Evolutionary conservation across 2,329 filamentous ascomycete genomes (phyloP), one percentile per base, ranked within the genome.

Genomic region (Cercospora janseana): DNA sequence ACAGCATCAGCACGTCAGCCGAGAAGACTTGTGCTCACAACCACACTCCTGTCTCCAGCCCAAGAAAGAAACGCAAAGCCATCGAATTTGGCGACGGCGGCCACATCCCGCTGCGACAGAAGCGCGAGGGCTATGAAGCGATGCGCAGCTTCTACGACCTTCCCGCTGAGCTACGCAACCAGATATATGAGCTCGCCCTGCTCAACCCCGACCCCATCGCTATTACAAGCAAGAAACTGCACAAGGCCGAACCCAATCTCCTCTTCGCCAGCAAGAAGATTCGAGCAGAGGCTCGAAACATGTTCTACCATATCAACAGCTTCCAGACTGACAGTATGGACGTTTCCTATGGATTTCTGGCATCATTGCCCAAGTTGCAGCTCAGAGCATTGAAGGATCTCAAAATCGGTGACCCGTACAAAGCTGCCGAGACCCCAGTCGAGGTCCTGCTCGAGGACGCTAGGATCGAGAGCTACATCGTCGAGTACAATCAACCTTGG

Each of bases 141-240:
- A 18, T 18, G 34, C 34, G 21, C 34, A 38, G 12, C 2, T 49
- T 49, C 46, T 35, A 35, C 13, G 37, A 43, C 29, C 45, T 57
- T 1, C 45, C 55, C 7, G 27, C 37, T 3, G 55, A 57, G 15
- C 15, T 57, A 12, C 52, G 55, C 10, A 55, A 57, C 26, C 26
- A 55, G 10, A 57, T 57, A 9, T 55, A 52, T 27, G 12, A 20
- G 8, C 26, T 52, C 4, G 46, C 42, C 3, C 23, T 41, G 6
- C 10, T 18, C 5, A 27, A 35, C 6, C 10, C 23, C 20, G 27
- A 43, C 1, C 20, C 20, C 4, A 18, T 43, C 3, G 40, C 24
- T 13, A 6, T 43, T 4, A 43, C 2, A 26, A 13, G 0, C 15
- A 43, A 21, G 3, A 29, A 29, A 2, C 24, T 26, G 1, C 13